phyloP scores from a whole-genome alignment of 768 basidiomycete genomes.

The Dictyophora rubrovolvata region DNA sequence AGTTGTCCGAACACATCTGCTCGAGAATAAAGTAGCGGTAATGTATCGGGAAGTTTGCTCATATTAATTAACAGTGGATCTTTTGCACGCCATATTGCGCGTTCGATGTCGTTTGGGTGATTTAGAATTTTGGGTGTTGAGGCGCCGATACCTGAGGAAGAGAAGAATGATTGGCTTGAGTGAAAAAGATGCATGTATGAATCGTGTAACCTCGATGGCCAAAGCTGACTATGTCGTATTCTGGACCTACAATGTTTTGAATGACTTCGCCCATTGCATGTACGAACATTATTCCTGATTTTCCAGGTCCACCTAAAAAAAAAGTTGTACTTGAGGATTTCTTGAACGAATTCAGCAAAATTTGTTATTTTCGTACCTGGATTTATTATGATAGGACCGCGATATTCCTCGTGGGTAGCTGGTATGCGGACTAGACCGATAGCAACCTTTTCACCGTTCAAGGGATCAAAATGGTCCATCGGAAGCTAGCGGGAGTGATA shows the following conservation, averaged over 20 bases:
- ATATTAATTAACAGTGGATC: neutral
- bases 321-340: neutral
- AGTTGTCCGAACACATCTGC: slow-evolving; percentile 4
- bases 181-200: neutral
- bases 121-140: neutral
- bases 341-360: neutral
- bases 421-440: slow-evolving; percentile 35
- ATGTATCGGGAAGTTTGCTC: neutral
- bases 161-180: neutral
- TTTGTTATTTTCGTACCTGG: slow-evolving; percentile 15
- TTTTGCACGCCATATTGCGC: neutral
- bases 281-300: slow-evolving; percentile 29
- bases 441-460: slow-evolving; percentile 24
- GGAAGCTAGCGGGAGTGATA: slow-evolving; percentile 29
- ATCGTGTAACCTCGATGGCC: slow-evolving; percentile 29
- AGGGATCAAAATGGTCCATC: slow-evolving; percentile 32
- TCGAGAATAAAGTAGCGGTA: neutral
- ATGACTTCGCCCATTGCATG: slow-evolving; percentile 17
- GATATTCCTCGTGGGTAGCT: slow-evolving; percentile 25
- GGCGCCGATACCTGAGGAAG: neutral
- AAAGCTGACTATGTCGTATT: slow-evolving; percentile 37
- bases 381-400: slow-evolving; percentile 36
- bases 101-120: neutral
- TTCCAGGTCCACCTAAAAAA: slow-evolving; percentile 35
- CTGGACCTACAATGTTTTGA: slow-evolving; percentile 26